Conservation (phyloP, 2,329 filamentous ascomycete genomes). For the Aspergillus phoenicis region DNA sequence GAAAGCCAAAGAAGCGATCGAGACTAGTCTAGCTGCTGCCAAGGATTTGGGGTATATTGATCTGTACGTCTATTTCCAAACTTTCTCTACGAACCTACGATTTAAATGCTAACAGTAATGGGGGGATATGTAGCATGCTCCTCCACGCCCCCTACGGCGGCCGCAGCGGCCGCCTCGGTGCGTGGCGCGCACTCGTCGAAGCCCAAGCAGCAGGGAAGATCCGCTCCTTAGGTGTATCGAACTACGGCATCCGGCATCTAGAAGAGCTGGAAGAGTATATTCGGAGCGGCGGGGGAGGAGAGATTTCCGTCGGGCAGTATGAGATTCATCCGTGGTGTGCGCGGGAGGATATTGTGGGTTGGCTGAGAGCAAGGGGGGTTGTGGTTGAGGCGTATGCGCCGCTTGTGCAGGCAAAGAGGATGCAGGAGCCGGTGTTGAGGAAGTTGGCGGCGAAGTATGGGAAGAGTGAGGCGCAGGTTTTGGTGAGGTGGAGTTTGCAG, state of each 20-base stretch:
- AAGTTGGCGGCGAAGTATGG: constrained; percentile 58
- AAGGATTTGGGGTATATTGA: constrained; percentile 69
- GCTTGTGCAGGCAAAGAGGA: constrained; percentile 49
- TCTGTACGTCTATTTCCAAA: constrained; percentile 44
- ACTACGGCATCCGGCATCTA: constrained; percentile 44
- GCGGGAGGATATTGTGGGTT: constrained; percentile 75
- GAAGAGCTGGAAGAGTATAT: constrained; percentile 46
- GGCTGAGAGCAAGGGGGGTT: constrained; percentile 68
- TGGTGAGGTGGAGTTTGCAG: constrained; percentile 64
- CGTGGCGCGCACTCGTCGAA: constrained; percentile 46
- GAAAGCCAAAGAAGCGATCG: constrained; percentile 64
- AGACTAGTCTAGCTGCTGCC: constrained; percentile 63
- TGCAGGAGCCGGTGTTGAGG: constrained; percentile 57
- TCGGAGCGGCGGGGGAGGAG: constrained; percentile 54
- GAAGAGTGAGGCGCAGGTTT: constrained; percentile 61
- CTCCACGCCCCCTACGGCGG: constrained; percentile 45
- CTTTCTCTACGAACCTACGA: neutral
- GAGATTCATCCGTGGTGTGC: constrained; percentile 89
- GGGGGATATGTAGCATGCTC: constrained; percentile 32
- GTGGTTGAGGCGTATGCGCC: constrained; percentile 61
- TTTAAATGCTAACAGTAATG: neutral
- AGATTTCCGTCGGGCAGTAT: constrained; percentile 82
- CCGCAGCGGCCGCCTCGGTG: constrained; percentile 40
- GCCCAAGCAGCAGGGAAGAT: constrained; percentile 43
- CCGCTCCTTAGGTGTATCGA: constrained; percentile 47